Conservation (phyloP, 2,329 filamentous ascomycete species). For the Alternaria sp. region DNA sequence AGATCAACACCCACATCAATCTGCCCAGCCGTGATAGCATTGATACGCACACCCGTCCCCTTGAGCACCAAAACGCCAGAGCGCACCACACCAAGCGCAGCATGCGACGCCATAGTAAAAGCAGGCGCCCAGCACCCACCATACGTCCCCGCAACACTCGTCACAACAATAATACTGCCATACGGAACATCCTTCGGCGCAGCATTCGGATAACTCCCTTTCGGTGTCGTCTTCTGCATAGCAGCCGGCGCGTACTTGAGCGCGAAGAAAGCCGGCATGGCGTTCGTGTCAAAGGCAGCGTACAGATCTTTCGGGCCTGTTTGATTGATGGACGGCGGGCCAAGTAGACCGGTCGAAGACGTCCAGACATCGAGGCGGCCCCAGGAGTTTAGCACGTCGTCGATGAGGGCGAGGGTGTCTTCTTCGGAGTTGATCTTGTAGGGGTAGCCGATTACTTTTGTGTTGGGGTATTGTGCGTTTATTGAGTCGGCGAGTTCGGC, state of each 20-base stretch:
- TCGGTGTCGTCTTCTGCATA: conserved; percentile 65
- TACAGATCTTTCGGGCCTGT: conserved; percentile 64
- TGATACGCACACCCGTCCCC: conserved; percentile 65
- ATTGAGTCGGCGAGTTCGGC: conserved; percentile 51
- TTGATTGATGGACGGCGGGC: conserved; percentile 60
- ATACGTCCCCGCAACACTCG: conserved; percentile 63
- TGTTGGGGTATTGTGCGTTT: conserved; percentile 57
- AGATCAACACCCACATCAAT: conserved; percentile 57
- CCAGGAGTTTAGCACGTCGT: conserved; percentile 68
- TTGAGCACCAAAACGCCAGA: conserved; percentile 65
- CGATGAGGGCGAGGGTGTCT: conserved; percentile 65
- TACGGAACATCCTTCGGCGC: conserved; percentile 66
- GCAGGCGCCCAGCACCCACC: conserved; percentile 66
- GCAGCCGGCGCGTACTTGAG: conserved; percentile 69
- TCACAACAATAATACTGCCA: conserved; percentile 68
- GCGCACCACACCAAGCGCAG: conserved; percentile 66
- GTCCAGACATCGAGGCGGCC: conserved; percentile 65
- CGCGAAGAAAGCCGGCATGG: conserved; percentile 68
- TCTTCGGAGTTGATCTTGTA: conserved; percentile 66
- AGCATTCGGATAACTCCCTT: conserved; percentile 65
- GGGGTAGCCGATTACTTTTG: conserved; percentile 67
- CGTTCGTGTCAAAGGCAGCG: conserved; percentile 66
- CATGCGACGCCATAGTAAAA: conserved; percentile 67
- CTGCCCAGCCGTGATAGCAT: conserved; percentile 58
- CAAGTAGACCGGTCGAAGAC: conserved; percentile 63